Evolutionary conservation across 2,329 filamentous ascomycete genomes (phyloP), one percentile per base, ranked within the genome.

Genomic region (Fusarium nygamai): DNA sequence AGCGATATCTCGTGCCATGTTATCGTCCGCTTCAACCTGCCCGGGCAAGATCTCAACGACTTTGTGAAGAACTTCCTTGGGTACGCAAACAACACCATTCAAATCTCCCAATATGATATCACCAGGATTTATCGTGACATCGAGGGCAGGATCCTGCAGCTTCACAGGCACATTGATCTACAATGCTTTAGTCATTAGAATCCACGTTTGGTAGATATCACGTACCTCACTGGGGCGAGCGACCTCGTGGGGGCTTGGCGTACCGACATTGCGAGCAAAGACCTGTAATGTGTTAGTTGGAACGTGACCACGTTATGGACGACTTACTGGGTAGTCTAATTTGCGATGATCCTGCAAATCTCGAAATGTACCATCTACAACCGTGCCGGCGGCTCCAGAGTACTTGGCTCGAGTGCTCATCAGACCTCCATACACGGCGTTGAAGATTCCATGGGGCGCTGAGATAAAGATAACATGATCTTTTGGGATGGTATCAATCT

Each of bases 291-390:
- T 14, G 3, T 59, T 14, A 62, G 39, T 8, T 3, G 0, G 3
- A 10, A 13, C 11, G 1, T 1, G 0, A 19, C 8, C 8, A 8
- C 1, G 3, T 1, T 19, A 4, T 1, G 0, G 4, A 0, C 0
- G 11, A 11, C 67, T 14, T 57, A 72, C 72, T 5, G 68, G 72
- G 3, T 61, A 75, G 0, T 53, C 34, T 1, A 72, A 44, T n/a
- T 64, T 66, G 22, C 68, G 61, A 24, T 75, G 72, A 17, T 75
- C 71, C 27, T 75, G 72, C 7, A 74, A 44, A n/a, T 75, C 72
- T 27, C 72, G 36, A 13, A 75, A 44, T 0, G 41, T 67, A 3
- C 72, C 72, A 8, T 75, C 71, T 4, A 75, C 50, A 13, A 74
- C 43, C 0, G 71, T 69, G 11, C 72, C 72, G 0, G 36, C 29